Evolutionary conservation across 495 filamentous ascomycete genomes (phyloP), one percentile per base, ranked within the genome.

Genomic region (Neohortaea acidophila): DNA sequence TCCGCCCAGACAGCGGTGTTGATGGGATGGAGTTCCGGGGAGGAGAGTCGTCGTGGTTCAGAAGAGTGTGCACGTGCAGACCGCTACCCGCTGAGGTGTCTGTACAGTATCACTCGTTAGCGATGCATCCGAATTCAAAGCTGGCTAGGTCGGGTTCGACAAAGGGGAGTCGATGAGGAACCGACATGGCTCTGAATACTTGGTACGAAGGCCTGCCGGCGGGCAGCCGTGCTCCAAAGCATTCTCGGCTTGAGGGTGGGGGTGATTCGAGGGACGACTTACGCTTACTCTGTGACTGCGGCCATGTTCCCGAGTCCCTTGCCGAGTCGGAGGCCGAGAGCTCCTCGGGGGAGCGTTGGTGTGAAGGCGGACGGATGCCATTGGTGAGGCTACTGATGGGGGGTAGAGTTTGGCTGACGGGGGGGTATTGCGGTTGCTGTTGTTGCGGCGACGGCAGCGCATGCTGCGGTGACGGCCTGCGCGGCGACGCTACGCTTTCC

Each of bases 1-100:
- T 44, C 29, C 53, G 52, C 0, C 54, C 55, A 3, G 57, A 60
- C 7, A 49, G 48, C 6, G 58, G 59, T 14, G 59, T 59, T 19
- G 51, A 54, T 7, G 59, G 59, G 0, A 57, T 48, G 3, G 57
- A 58, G 29, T 47, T 42, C 2, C 53, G 51, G 9, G 49, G 45
- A 4, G 57, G 57, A 13, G 58, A 59, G 36, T 62, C 57, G 30
- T 60, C 59, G 12, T 55, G 49, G 33, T 62, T 62, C 25, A 62
- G 47, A 12, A 62, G 52, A 2, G 57, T 60, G 35, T 57, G 55
- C 23, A 62, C 47, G 30, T 62, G 57, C 7, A 62, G 40, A 13
- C 54, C 56, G 32, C 54, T 58, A 23, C 57, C 55, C n/a, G 41
- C 45, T 10, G 59, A 59, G 9, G 49, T 59, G 39, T 62, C 59